Evolutionary conservation across 306 rosid genomes (phyloP), one percentile per base, ranked within the genome.

Genomic region (Ziziphus jujuba): DNA sequence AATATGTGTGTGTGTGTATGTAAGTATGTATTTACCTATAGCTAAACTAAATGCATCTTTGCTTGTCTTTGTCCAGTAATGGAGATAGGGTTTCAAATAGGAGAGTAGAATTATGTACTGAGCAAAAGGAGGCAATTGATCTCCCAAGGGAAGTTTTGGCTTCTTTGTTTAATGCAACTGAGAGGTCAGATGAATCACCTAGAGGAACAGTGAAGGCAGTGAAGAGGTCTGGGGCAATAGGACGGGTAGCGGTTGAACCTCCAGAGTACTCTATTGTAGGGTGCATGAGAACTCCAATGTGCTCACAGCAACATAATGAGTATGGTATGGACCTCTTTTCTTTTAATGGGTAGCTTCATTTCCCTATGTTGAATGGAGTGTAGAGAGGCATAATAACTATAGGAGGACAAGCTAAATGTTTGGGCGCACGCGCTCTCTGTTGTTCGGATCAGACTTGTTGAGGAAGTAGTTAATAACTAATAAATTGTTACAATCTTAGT

Each of bases 71-170:
- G 56, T 77, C 19, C 59, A 84, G 86, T 16, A 66, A 73, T 28
- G 64, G 50, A 63, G 73, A 66, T 70, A 49, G 24, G 23, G 63
- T 64, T 66, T 60, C 82, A 63, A 73, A 72, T 59, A 68, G 15
- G 23, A 72, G 54, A 56, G 67, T 54, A 25, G 84, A 81, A 65
- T 72, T 66, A 50, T 62, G 73, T 33, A 50, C 36, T 56, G 63
- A 36, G 57, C 74, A 62, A 44, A 86, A 77, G 56, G 63, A 70
- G 53, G 83, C 52, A 79, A 69, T 44, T 55, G 81, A 83, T 59
- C 83, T 90, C 58, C 82, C 80, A 79, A 80, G 83, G 82, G 95
- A 84, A 62, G 22, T 93, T 63, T 55, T 85, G 80, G 65, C 82
- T 73, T 47, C 86, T 60, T 74, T 93, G 59, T 93, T 83, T 81